Conservation (phyloP, 257 asterid genomes). For the Penstemon eatonii region DNA sequence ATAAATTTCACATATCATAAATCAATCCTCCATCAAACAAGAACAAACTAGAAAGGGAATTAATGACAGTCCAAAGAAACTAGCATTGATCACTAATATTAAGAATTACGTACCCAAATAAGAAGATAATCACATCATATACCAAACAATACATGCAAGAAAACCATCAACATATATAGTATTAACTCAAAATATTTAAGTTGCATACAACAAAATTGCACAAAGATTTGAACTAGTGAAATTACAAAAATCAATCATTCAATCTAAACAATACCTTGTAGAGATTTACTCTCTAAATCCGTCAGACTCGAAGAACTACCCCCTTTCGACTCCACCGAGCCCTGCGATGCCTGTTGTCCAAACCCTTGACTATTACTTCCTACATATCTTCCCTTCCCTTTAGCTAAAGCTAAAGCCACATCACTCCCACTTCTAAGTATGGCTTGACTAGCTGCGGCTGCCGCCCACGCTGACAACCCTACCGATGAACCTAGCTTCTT, state of each 20-base stretch:
- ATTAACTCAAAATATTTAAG: not conserved
- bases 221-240: not conserved
- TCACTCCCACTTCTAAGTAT: constrained; percentile 41
- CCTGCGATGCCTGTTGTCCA: constrained; percentile 45
- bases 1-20: not conserved
- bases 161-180: not conserved
- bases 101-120: not conserved
- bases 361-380: constrained; percentile 40
- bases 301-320: constrained; percentile 67
- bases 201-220: not conserved
- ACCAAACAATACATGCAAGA: not conserved
- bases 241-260: not conserved
- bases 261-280: constrained; percentile 50
- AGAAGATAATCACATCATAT: not conserved
- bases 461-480: constrained; percentile 36
- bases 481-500: constrained; percentile 44
- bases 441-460: constrained; percentile 33
- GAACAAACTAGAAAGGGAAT: not conserved
- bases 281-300: constrained; percentile 65
- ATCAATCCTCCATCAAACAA: constrained; percentile 15
- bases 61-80: not conserved
- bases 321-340: constrained; percentile 70
- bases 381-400: constrained; percentile 49
- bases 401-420: constrained; percentile 33
- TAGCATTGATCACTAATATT: constrained; percentile 11